phyloP scores from a whole-genome alignment of 1,284 basidiomycete species.

The Abortiporus biennis region DNA sequence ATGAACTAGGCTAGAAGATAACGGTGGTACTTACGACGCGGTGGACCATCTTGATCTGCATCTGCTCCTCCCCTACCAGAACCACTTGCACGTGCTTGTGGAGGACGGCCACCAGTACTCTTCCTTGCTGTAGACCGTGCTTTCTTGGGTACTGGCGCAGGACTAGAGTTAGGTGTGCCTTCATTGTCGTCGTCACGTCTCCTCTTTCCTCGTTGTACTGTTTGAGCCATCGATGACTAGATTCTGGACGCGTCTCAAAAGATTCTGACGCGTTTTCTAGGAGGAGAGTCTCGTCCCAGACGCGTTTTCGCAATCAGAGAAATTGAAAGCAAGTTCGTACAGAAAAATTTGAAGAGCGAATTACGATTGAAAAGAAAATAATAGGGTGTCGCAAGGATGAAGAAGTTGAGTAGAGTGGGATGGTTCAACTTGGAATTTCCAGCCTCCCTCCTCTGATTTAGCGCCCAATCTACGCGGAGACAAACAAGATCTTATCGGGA shows the following conservation, averaged over 20 bases:
- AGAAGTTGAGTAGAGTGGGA: too few species aligned
- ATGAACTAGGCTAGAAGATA: neutral
- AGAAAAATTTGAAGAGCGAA: too few species aligned
- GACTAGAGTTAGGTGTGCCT: conserved; percentile 34
- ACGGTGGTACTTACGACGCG: conserved; percentile 13
- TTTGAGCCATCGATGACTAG: conserved; percentile 22
- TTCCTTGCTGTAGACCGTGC: conserved; percentile 56
- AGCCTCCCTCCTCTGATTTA: too few species aligned
- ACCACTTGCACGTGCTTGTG: conserved; percentile 22
- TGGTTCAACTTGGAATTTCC: too few species aligned
- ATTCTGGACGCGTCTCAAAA: neutral
- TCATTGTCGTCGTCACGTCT: conserved; percentile 16
- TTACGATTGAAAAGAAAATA: too few species aligned
- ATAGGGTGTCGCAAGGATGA: too few species aligned
- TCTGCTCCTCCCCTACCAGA: conserved; percentile 10
- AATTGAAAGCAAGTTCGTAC: too few species aligned
- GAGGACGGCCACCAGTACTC: conserved; percentile 59
- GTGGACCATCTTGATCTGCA: conserved; percentile 13
- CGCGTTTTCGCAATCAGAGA: too few species aligned
- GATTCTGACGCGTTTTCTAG: too few species aligned
- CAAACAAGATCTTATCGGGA: too few species aligned
- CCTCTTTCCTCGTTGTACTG: conserved; percentile 27
- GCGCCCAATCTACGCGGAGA: too few species aligned
- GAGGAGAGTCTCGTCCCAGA: neutral
- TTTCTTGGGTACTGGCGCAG: conserved; percentile 40